phyloP scores from a whole-genome alignment of 2,329 filamentous ascomycete species.

The Fusarium coffeatum region DNA sequence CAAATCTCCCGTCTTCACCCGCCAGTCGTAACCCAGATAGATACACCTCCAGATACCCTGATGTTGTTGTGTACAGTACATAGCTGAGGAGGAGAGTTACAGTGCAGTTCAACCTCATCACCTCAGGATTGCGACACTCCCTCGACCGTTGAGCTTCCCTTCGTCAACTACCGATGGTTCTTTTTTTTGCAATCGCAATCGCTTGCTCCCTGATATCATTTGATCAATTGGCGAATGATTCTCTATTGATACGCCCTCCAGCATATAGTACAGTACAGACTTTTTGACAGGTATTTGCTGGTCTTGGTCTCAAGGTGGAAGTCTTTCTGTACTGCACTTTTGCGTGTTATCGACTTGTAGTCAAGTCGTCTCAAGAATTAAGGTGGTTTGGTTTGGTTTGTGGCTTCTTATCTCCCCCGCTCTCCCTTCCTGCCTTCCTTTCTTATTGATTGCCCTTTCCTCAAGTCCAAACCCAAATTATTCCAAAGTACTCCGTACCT shows the following conservation, averaged over 20 bases:
- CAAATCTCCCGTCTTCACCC: constrained; percentile 21
- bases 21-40: constrained; percentile 26
- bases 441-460: constrained; percentile 15
- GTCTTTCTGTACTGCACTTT: constrained; percentile 3
- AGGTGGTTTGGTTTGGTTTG: constrained; percentile 4
- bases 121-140: constrained; percentile 24
- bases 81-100: constrained; percentile 2
- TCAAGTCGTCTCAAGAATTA: constrained; percentile 2
- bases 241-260: constrained; percentile 28
- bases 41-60: constrained; percentile 9
- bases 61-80: background rate
- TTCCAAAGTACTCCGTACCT: constrained; percentile 1
- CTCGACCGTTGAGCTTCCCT: constrained; percentile 1
- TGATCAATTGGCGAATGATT: background rate
- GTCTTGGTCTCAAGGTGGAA: background rate
- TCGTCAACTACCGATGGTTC: constrained; percentile 18
- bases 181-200: background rate
- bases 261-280: constrained; percentile 18
- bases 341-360: constrained; percentile 14
- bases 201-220: background rate
- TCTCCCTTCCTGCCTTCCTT: constrained; percentile 21
- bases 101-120: constrained; percentile 6
- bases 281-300: constrained; percentile 18
- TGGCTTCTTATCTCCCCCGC: constrained; percentile 39
- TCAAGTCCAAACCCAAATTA: constrained; percentile 15